phyloP scores from a whole-genome alignment of 2,329 filamentous ascomycete genomes.

The Fusarium metavorans region DNA sequence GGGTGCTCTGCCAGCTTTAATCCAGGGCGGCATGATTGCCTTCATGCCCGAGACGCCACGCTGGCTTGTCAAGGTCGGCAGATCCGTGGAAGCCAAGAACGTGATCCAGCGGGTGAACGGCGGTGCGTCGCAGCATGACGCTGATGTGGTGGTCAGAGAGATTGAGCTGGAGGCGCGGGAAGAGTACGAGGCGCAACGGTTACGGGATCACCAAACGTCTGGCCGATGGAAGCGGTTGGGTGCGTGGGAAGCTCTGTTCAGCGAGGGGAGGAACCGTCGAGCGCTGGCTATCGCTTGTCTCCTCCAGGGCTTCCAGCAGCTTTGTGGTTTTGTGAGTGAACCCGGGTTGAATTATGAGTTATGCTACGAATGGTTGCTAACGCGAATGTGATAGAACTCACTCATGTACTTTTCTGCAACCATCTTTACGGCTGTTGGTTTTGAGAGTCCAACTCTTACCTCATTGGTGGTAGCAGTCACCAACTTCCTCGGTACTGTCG shows the following conservation, averaged over 20 bases:
- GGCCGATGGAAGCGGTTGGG: constrained; percentile 54
- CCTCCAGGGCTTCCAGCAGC: constrained; percentile 87
- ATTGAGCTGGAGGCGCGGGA: constrained; percentile 83
- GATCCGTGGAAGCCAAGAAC: constrained; percentile 68
- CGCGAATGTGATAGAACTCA: constrained; percentile 70
- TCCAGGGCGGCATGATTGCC: constrained; percentile 77
- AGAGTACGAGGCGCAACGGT: constrained; percentile 67
- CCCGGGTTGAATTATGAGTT: background rate
- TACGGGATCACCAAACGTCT: constrained; percentile 46
- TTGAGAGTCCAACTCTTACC: constrained; percentile 81
- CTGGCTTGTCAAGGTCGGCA: constrained; percentile 81
- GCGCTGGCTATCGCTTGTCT: constrained; percentile 88
- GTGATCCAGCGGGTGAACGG: constrained; percentile 77
- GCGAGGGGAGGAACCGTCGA: constrained; percentile 73
- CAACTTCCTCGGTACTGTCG: constrained; percentile 83
- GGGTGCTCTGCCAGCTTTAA: constrained; percentile 78
- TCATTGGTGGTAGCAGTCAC: constrained; percentile 85
- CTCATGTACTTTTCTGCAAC: constrained; percentile 93
- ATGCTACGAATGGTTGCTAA: constrained; percentile 12
- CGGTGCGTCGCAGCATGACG: constrained; percentile 58
- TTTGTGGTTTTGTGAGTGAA: constrained; percentile 80
- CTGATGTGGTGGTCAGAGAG: constrained; percentile 71
- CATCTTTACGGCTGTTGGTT: constrained; percentile 82
- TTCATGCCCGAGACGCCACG: constrained; percentile 90
- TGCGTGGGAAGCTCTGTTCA: constrained; percentile 66